These are phyloP conservation scores for Rhododendron ovatum DNA, from an alignment of 148 eudicot genomes.

Conservation along the genomic window DNA sequence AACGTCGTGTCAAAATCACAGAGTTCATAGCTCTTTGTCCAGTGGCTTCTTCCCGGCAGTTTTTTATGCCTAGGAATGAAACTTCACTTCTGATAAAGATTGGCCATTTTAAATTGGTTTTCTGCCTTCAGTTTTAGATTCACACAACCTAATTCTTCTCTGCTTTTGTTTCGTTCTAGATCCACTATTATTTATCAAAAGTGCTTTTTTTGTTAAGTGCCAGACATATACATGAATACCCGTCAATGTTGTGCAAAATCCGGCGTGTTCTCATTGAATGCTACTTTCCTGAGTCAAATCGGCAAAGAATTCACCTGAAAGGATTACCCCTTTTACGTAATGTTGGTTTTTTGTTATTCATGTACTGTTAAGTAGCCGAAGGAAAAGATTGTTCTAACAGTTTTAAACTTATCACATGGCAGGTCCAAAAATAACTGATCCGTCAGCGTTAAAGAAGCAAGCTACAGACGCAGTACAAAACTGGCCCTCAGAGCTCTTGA, in stretches of 20 bases:
- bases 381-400: neutral
- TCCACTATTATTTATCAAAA: neutral
- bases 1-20: neutral
- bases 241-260: neutral
- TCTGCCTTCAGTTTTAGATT: neutral
- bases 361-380: neutral
- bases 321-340: neutral
- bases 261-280: neutral
- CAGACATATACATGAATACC: neutral
- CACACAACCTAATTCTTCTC: neutral
- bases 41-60: neutral
- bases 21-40: neutral
- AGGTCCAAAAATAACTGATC: constrained; percentile 74
- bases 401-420: constrained; percentile 6
- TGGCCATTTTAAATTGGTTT: neutral
- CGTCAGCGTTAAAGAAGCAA: constrained; percentile 52
- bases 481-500: constrained; percentile 56
- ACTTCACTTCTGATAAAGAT: neutral
- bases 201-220: neutral
- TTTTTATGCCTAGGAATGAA: neutral
- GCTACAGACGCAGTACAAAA: constrained; percentile 38
- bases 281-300: neutral
- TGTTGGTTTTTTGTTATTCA: neutral
- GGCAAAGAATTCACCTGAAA: neutral
- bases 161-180: neutral